Evolutionary conservation across 2,329 filamentous ascomycete species (phyloP), one percentile per base, ranked within the genome.

Genomic region (Akanthomyces muscarius): DNA sequence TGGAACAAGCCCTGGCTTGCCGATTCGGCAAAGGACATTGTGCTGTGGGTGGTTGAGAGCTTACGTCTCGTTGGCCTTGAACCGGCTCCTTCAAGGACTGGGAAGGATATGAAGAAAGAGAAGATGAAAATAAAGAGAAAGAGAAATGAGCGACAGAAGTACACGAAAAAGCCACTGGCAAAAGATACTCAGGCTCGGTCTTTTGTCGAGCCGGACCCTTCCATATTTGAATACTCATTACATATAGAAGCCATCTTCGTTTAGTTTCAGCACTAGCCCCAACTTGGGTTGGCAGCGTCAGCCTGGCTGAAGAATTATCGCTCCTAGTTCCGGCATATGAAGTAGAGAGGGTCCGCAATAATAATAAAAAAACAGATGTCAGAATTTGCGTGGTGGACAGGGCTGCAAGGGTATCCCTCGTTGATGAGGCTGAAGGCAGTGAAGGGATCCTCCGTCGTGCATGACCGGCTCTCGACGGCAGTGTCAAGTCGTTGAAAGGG

Each of bases 11-110:
- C 41, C 30, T 45, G 53, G 41, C 53, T 56, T n/a, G 23, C 53
- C 38, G 53, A 56, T 33, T 56, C 53, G 53, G 53, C 41, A 56
- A 56, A 56, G 38, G 53, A 56, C 53, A 56, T 56, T 18, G 21
- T 21, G 47, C 25, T 25, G 11, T 13, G n/a, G 21, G 45, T 13
- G 18, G 0, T 11, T 28, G 45, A 23, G 23, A 25, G 45, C 45
- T 28, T 23, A 30, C 4, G 28, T 30, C 28, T 30, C 28, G 28
- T 30, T 30, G 28, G 6, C 28, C 33, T 10, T 38, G 33, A 38
- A 8, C 33, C 10, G 28, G 28, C 28, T 30, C 28, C 6, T 30
- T 30, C 28, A 8, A 38, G 10, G 33, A 7, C 13, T 4, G 38
- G 38, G 14, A 16, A 16, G 14, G 10, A 41, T 14, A 16, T 41